A percentile compares a stretch with the other conserved stretches of the same genome.
Evolutionary conservation across 345 rosid genomes (phyloP).

Genomic region (Acer negundo): DNA sequence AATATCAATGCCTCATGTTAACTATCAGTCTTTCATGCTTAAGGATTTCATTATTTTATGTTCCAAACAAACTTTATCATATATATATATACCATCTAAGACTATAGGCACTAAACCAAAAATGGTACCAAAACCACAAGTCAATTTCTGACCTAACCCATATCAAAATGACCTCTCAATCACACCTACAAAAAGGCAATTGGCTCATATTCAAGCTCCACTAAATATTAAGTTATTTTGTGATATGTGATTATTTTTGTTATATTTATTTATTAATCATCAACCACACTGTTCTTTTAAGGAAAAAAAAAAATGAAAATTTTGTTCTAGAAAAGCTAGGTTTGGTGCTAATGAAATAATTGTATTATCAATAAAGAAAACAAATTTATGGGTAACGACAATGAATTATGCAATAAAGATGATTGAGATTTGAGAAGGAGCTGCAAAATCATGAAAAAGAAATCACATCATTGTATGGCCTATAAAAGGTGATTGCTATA

Average conservation of each 20-base stretch:
- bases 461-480: constrained; percentile 10
- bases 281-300: no score
- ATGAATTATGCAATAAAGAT: background rate
- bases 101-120: background rate
- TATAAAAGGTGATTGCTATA: background rate
- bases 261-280: no score
- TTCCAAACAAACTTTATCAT: no score
- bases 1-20: no score
- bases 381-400: background rate
- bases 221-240: background rate
- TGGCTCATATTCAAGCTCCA: background rate
- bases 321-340: background rate
- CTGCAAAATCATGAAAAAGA: background rate
- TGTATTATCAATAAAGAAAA: background rate
- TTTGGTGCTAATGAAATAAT: background rate
- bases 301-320: no score
- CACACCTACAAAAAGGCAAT: background rate
- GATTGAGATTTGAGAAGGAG: background rate
- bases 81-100: no score
- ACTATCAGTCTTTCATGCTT: no score
- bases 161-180: no score
- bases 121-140: background rate
- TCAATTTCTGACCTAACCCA: no score
- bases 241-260: no score
- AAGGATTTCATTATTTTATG: no score